Conservation (phyloP, 345 rosid species). For the Acer saccharum region DNA sequence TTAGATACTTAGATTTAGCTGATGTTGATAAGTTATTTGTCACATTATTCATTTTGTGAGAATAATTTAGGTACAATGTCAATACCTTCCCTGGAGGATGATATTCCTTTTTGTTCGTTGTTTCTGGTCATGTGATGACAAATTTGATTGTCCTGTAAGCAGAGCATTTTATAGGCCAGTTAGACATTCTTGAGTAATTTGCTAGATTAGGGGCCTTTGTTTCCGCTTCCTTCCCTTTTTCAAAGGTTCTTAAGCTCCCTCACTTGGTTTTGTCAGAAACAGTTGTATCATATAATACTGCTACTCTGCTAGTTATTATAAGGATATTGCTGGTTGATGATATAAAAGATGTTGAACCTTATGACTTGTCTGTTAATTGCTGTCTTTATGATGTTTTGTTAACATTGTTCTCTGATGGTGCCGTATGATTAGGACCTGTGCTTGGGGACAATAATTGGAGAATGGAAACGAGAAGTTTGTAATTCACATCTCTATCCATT, state of each 20-base stretch:
- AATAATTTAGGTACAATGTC: neutral
- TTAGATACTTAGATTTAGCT: neutral
- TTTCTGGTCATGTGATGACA: neutral
- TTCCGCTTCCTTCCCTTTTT: neutral
- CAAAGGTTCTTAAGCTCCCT: neutral
- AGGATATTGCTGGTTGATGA: neutral
- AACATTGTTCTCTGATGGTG: conserved; percentile 4
- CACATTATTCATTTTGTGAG: neutral
- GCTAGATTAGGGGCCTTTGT: neutral
- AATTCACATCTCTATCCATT: conserved; percentile 14
- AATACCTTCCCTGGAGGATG: neutral
- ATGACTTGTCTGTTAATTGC: neutral
- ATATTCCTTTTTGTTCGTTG: neutral
- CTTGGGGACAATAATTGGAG: conserved; percentile 55
- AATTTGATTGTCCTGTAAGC: neutral
- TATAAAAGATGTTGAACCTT: neutral
- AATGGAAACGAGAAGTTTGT: conserved; percentile 8
- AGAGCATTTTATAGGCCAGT: neutral
- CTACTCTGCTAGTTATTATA: conserved; percentile 3
- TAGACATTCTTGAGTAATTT: neutral
- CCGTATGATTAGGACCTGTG: conserved; percentile 47
- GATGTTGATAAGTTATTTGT: neutral
- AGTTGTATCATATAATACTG: neutral
- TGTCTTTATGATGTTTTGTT: conserved; percentile 7
- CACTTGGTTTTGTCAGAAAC: neutral